These are phyloP conservation scores for Globisporangium heterothallicum DNA, from an alignment of 352 stramenopile genomes.

Conservation along the genomic window DNA sequence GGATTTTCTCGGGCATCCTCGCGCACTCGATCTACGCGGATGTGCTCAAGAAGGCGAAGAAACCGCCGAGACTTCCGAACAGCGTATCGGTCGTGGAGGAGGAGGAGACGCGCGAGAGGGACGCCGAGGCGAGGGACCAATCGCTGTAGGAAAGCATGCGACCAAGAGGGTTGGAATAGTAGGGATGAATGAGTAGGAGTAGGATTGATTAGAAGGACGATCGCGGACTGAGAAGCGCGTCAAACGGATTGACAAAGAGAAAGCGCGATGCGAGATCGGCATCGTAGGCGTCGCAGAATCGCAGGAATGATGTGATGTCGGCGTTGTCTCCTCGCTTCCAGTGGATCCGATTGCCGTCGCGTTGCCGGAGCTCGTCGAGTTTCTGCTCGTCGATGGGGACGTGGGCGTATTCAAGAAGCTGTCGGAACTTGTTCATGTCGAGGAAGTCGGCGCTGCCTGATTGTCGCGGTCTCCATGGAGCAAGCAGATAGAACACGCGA, in stretches of 20 bases:
- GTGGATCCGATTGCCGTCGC: not conserved
- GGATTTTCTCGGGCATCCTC: constrained; percentile 58
- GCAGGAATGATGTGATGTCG: constrained; percentile 15
- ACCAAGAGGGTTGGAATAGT: too few relatives aligned
- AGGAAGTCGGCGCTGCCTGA: not conserved
- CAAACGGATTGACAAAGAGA: constrained; percentile 36
- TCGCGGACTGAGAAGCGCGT: constrained; percentile 12
- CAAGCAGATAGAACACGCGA: constrained; percentile 26
- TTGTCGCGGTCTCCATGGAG: constrained; percentile 10
- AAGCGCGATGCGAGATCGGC: constrained; percentile 25
- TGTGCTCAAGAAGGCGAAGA: constrained; percentile 37
- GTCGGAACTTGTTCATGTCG: constrained; percentile 4
- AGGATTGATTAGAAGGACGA: constrained; percentile 6
- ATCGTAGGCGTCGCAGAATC: constrained; percentile 28
- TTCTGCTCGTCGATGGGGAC: constrained; percentile 1
- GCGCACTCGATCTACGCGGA: constrained; percentile 70
- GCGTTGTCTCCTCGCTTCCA: constrained; percentile 3
- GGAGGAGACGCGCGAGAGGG: not conserved
- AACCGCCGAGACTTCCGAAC: constrained; percentile 1
- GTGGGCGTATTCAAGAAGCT: constrained; percentile 16
- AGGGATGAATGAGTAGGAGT: not conserved
- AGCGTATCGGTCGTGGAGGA: constrained; percentile 7
- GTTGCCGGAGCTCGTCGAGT: not conserved
- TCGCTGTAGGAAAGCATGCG: too few relatives aligned
- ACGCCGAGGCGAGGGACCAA: not conserved